Conservation (phyloP, 148 eudicot genomes). For the Amaranthus hypochondriacus region DNA sequence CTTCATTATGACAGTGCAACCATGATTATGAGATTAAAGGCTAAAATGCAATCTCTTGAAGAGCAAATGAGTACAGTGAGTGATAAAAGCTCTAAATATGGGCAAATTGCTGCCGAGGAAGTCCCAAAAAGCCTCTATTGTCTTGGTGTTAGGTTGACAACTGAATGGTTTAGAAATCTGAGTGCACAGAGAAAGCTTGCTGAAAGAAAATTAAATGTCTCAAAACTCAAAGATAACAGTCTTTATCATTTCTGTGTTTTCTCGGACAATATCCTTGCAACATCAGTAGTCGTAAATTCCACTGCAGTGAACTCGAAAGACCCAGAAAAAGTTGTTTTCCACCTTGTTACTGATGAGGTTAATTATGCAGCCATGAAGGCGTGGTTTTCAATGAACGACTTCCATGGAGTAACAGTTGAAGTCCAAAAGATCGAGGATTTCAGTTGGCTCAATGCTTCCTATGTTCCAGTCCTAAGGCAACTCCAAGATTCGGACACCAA, state of each 20-base stretch:
- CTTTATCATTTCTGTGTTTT: conserved; percentile 74
- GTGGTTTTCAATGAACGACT: conserved; percentile 72
- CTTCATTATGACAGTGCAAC: conserved; percentile 79
- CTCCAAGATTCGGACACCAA: conserved; percentile 77
- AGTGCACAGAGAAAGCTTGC: conserved; percentile 35
- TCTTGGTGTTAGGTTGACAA: conserved; percentile 66
- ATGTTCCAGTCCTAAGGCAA: conserved; percentile 85
- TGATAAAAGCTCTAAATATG: conserved; percentile 72
- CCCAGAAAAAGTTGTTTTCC: conserved; percentile 62
- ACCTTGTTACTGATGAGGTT: conserved; percentile 80
- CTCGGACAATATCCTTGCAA: conserved; percentile 85
- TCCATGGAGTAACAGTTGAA: conserved; percentile 63
- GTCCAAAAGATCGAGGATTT: conserved; percentile 79
- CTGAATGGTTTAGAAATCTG: conserved; percentile 65
- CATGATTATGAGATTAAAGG: conserved; percentile 83
- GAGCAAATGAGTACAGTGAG: conserved; percentile 64
- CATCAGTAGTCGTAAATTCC: conserved; percentile 78
- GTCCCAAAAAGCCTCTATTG: conserved; percentile 83
- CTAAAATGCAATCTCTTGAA: conserved; percentile 77
- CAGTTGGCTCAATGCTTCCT: conserved; percentile 81
- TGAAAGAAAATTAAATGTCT: conserved; percentile 33
- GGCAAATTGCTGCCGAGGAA: conserved; percentile 91
- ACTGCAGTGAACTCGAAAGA: conserved; percentile 59
- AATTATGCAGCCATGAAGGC: conserved; percentile 86
- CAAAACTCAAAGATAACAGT: conserved; percentile 51